Conservation (phyloP, 495 filamentous ascomycete species). For the Stereocaulon alpinum region DNA sequence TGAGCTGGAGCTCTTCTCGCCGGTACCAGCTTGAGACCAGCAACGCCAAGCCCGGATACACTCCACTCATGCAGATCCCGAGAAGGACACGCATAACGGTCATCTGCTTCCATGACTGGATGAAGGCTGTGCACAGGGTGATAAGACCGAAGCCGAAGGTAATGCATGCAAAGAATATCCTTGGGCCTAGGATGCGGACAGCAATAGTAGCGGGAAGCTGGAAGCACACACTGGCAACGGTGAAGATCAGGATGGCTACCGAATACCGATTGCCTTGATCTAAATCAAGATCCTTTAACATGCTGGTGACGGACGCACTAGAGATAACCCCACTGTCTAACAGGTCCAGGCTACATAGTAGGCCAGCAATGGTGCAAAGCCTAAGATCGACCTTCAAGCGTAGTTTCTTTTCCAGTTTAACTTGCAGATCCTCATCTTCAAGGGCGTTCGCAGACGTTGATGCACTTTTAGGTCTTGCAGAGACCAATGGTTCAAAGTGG, state of each 20-base stretch:
- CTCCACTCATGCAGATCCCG: slow-evolving; percentile 54
- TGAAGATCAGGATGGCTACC: slow-evolving; percentile 71
- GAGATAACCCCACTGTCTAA: slow-evolving; percentile 71
- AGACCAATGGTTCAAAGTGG: too few relatives aligned
- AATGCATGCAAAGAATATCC: slow-evolving; percentile 56
- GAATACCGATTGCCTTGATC: slow-evolving; percentile 53
- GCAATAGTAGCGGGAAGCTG: slow-evolving; percentile 66
- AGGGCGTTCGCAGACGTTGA: neutral
- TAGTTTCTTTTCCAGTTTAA: slow-evolving; percentile 32
- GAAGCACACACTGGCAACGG: slow-evolving; percentile 61
- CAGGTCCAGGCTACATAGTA: slow-evolving; percentile 62
- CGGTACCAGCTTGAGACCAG: slow-evolving; percentile 68
- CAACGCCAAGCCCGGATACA: slow-evolving; percentile 63
- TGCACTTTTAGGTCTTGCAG: too few relatives aligned
- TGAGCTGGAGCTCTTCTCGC: slow-evolving; percentile 58
- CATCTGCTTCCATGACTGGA: slow-evolving; percentile 62
- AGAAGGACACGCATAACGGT: slow-evolving; percentile 60
- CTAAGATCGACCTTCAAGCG: slow-evolving; percentile 59
- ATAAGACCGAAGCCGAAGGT: slow-evolving; percentile 62
- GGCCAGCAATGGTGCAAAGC: slow-evolving; percentile 65
- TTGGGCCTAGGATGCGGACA: slow-evolving; percentile 56
- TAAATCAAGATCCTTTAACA: slow-evolving; percentile 55
- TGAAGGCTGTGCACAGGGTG: slow-evolving; percentile 62
- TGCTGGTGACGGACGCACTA: slow-evolving; percentile 64
- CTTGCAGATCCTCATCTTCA: slow-evolving; percentile 16